Base-by-base conservation (phyloP, 495 filamentous ascomycete species). In the Rostrohypoxylon terebratum region DNA sequence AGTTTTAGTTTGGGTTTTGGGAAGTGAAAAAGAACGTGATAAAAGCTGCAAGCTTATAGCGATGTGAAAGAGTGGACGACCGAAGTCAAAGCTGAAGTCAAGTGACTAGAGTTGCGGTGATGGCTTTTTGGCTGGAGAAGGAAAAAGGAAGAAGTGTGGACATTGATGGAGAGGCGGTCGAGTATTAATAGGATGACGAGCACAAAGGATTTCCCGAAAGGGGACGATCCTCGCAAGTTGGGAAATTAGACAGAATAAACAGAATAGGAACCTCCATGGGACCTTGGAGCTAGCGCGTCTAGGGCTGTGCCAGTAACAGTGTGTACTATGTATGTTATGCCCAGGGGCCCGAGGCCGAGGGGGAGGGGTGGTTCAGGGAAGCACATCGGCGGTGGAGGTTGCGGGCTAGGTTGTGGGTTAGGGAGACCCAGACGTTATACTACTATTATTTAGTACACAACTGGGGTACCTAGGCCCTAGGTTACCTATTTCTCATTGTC, bases 41-140 rank as follows among this genome's bases (percentile, higher is more conserved):
- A 14, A 72, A 81, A 85, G 82, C 82, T 76, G 65, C 68, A 81
- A 80, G 79, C 77, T 81, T 78, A 65, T 72, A 74, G 63, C 73
- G 62, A 59, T 81, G 77, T 76, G 73, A 84, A 87, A 87, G 85
- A 87, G 77, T 88, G 85, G 86, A 87, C 85, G 84, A 87, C 86
- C 85, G 83, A 87, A 85, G 86, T 85, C 85, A 84, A 85, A 59
- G 76, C 68, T 77, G 81, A 80, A 80, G 79, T 78, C 74, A 79
- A 81, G 77, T 64, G 74, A 79, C 77, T 80, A 79, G 77, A 77
- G 75, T 79, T 71, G 80, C 80, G 77, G 75, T 80, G 79, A 84
- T 86, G 86, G 82, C 82, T 83, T 80, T 71, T 86, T 79, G 78
- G 81, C 79, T 82, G 78, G 78, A 82, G 72, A 82, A 81, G 66